Conservation (phyloP, 2,329 filamentous ascomycete genomes). For the Chrysosporium queenslandicum region DNA sequence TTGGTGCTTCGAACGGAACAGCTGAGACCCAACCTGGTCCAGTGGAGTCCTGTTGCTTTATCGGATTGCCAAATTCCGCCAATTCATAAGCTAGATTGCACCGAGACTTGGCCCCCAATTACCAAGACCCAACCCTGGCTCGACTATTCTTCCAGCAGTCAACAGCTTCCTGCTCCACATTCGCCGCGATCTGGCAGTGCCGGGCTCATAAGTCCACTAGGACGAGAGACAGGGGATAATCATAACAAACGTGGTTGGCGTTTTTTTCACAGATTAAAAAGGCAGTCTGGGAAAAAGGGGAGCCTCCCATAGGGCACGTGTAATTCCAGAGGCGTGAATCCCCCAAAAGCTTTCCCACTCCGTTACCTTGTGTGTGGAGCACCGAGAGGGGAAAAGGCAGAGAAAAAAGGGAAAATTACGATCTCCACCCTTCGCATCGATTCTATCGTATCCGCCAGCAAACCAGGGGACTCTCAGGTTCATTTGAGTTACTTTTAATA, state of each 20-base stretch:
- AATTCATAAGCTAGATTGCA: slow-evolving; percentile 1
- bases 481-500: slow-evolving; percentile 10
- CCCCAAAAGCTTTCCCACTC: not conserved
- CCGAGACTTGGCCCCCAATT: slow-evolving; percentile 11
- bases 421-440: slow-evolving; percentile 12
- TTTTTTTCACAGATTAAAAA: not conserved
- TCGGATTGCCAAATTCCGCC: slow-evolving; percentile 7
- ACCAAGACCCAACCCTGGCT: slow-evolving; percentile 11
- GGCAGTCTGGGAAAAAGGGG: not conserved
- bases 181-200: slow-evolving; percentile 9
- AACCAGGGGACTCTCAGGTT: slow-evolving; percentile 7
- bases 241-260: not conserved
- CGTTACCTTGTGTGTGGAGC: slow-evolving; percentile 2
- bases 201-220: slow-evolving; percentile 5
- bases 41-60: slow-evolving; percentile 9
- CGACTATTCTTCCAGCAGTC: slow-evolving; percentile 2
- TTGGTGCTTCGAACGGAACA: not conserved
- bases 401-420: slow-evolving; percentile 10
- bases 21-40: slow-evolving; percentile 8
- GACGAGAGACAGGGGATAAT: slow-evolving; percentile 2
- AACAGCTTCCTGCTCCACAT: slow-evolving; percentile 8
- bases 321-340: slow-evolving; percentile 2
- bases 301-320: slow-evolving; percentile 6
- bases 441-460: slow-evolving; percentile 13
- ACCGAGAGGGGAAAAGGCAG: not conserved